Evolutionary conservation across 179 eudicot genomes (phyloP).

Genomic region (Camellia oleifera): DNA sequence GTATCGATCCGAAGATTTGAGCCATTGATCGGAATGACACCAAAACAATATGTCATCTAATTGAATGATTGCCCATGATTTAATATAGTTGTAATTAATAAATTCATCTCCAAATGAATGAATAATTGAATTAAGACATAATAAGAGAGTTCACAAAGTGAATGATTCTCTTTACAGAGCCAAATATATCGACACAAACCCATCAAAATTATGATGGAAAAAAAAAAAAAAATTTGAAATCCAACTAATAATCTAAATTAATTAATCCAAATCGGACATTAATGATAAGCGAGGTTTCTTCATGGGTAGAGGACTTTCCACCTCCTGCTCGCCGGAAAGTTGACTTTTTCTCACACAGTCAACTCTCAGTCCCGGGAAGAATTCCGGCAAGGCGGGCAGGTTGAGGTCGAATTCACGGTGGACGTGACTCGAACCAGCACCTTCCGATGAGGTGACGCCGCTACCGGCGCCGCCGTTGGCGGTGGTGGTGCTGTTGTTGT

Average conservation of each 20-base stretch:
- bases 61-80: no score
- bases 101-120: neutral
- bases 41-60: no score
- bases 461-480: neutral
- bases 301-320: constrained; percentile 45
- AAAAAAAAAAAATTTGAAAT: neutral
- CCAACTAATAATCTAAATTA: neutral
- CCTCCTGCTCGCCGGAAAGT: constrained; percentile 45
- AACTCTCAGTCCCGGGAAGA: constrained; percentile 31
- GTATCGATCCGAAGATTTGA: no score
- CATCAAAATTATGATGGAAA: neutral
- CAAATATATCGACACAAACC: neutral
- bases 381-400: constrained; percentile 49
- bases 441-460: constrained; percentile 29
- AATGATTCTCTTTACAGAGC: neutral
- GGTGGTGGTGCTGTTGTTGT: constrained; percentile 17
- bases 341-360: constrained; percentile 28
- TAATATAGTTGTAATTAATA: no score
- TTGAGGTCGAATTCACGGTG: constrained; percentile 51
- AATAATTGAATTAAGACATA: neutral
- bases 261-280: neutral
- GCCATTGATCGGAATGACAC: no score
- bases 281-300: constrained; percentile 33
- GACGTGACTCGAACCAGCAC: constrained; percentile 24
- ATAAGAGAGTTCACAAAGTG: neutral